Evolutionary conservation across 1,284 basidiomycete species (phyloP).

Genomic region (Irpex sp.): DNA sequence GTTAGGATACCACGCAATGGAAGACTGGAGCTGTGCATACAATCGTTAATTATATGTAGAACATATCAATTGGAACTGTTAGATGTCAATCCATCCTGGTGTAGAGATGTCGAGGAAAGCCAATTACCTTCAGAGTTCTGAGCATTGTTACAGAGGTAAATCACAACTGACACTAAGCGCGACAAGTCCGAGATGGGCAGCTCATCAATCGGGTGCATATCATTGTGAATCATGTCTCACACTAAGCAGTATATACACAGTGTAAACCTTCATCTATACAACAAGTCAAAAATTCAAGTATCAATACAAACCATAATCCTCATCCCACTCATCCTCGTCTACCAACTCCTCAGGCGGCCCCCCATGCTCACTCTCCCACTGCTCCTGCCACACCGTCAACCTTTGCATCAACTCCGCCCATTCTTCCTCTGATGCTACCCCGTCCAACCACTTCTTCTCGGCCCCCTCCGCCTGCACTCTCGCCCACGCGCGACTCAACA

Average conservation of each 20-base stretch:
- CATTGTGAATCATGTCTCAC: too few species aligned
- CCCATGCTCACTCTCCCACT: conserved; percentile 32
- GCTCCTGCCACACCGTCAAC: conserved; percentile 40
- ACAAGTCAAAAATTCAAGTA: too few species aligned
- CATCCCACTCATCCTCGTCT: neutral
- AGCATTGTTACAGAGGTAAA: too few species aligned
- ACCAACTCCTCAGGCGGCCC: neutral
- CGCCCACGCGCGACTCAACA: conserved; percentile 40
- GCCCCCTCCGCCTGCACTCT: conserved; percentile 29
- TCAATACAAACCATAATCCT: neutral
- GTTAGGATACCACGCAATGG: neutral
- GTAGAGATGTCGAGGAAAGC: neutral
- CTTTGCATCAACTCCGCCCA: conserved; percentile 39
- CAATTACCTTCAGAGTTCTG: too few species aligned
- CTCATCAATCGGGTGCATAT: too few species aligned
- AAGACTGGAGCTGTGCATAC: neutral
- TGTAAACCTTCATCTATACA: too few species aligned
- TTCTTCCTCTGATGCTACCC: too few species aligned
- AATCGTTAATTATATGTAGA: neutral
- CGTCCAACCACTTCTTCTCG: conserved; percentile 30
- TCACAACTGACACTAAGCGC: too few species aligned
- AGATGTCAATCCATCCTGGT: neutral
- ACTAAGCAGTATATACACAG: too few species aligned
- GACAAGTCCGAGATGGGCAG: too few species aligned
- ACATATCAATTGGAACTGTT: neutral